A percentile compares a stretch with the other conserved stretches of the same genome.
Evolutionary conservation across 2,329 filamentous ascomycete species (phyloP).

Genomic region (Rhexocercosporidium sp.): DNA sequence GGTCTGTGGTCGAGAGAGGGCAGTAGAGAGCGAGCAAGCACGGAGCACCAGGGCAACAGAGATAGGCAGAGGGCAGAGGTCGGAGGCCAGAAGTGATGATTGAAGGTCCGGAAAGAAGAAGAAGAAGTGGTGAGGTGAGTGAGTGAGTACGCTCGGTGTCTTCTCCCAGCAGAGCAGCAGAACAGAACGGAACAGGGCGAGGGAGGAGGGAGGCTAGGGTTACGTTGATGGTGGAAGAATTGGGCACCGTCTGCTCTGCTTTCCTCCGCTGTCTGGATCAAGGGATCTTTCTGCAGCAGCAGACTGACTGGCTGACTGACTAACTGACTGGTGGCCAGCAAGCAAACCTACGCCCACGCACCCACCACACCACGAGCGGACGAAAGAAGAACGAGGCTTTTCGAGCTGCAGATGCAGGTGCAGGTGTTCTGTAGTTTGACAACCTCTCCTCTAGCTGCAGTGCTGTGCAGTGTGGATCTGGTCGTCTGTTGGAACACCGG

Average conservation of each 20-base stretch:
- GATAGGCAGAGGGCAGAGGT: neutral
- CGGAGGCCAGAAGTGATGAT: too few relatives aligned
- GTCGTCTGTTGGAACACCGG: neutral
- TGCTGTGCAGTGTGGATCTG: conserved; percentile 5
- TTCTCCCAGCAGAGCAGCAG: too few relatives aligned
- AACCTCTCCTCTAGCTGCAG: too few relatives aligned
- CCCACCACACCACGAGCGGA: neutral
- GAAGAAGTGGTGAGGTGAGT: neutral
- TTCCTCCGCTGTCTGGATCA: neutral
- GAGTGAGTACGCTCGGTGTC: too few relatives aligned
- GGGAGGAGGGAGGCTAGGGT: neutral
- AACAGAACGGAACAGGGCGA: too few relatives aligned
- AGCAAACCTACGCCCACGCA: neutral
- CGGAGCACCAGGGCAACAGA: neutral
- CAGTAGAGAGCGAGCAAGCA: neutral
- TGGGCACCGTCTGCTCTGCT: conserved; percentile 3
- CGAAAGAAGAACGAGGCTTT: conserved; percentile 6
- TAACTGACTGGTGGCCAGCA: neutral
- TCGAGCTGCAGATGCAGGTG: neutral
- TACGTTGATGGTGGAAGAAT: neutral
- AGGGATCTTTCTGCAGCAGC: neutral
- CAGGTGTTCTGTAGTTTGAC: neutral
- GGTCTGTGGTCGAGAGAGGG: neutral
- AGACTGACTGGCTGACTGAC: too few relatives aligned
- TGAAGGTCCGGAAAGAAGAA: too few relatives aligned